Percentiles rank a stretch among this genome's conserved stretches.
Conservation (phyloP, 768 basidiomycete genomes). For the Amanita inopinata region DNA sequence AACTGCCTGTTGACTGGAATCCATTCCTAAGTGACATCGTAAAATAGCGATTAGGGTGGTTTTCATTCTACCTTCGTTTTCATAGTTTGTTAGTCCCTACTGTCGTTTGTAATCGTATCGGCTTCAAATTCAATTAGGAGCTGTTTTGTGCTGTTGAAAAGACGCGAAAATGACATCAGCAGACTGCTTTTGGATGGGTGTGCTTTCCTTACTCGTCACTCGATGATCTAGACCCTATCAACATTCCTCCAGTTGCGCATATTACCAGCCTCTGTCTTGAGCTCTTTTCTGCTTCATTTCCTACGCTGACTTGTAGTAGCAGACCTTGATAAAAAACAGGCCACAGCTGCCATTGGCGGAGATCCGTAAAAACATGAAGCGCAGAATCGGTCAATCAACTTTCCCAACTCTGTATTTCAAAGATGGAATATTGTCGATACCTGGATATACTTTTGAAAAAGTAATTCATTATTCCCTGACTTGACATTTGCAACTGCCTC, state of each 20-base stretch:
- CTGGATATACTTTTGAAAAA: slow-evolving; percentile 66
- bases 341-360: not conserved
- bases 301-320: too few species aligned
- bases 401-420: slow-evolving; percentile 51
- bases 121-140: not conserved
- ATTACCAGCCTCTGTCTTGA: too few species aligned
- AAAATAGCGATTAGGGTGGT: slow-evolving; percentile 18
- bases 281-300: too few species aligned
- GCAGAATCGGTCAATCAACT: slow-evolving; percentile 46
- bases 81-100: slow-evolving; percentile 4
- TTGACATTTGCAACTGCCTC: slow-evolving; percentile 1
- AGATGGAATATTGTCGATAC: slow-evolving; percentile 51
- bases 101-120: slow-evolving; percentile 18
- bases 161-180: not conserved
- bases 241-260: too few species aligned
- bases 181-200: not conserved
- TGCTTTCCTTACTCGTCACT: not conserved
- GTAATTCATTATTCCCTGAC: slow-evolving; percentile 20
- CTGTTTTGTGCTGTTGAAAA: slow-evolving; percentile 1
- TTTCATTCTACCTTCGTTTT: slow-evolving; percentile 7
- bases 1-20: not conserved
- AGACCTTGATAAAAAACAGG: too few species aligned
- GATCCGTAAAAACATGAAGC: slow-evolving; percentile 30
- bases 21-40: slow-evolving; percentile 54
- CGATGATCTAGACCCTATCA: not conserved